These are phyloP conservation scores for Xylaria sp. DNA, from an alignment of 2,329 filamentous ascomycete genomes.

Conservation along the genomic window DNA sequence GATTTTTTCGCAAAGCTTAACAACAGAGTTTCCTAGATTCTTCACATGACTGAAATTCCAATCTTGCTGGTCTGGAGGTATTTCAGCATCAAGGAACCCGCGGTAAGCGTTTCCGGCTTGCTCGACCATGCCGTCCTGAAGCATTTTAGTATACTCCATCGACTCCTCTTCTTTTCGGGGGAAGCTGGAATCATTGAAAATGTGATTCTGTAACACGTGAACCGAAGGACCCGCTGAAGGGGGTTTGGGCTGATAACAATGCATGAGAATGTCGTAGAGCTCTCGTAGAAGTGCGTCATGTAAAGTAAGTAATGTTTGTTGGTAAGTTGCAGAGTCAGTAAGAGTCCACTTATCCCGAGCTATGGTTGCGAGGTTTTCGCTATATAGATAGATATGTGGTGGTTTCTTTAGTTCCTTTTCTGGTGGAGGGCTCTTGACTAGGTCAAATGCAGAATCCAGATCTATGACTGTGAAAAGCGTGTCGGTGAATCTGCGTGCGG, in stretches of 20 bases:
- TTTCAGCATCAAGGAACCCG: conserved; percentile 78
- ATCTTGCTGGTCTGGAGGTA: conserved; percentile 80
- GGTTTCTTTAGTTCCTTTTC: conserved; percentile 70
- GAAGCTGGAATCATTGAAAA: conserved; percentile 82
- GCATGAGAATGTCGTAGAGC: conserved; percentile 85
- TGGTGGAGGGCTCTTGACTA: conserved; percentile 75
- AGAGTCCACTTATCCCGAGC: conserved; percentile 73
- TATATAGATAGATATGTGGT: conserved; percentile 64
- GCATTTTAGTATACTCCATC: conserved; percentile 75
- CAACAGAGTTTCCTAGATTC: conserved; percentile 84
- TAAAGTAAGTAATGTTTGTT: conserved; percentile 76
- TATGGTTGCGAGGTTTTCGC: conserved; percentile 63
- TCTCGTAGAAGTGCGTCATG: conserved; percentile 88
- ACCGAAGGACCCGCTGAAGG: conserved; percentile 83
- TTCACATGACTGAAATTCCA: conserved; percentile 95
- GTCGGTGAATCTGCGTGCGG: conserved; percentile 84
- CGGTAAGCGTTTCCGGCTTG: conserved; percentile 84
- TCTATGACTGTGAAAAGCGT: conserved; percentile 84
- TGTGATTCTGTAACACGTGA: conserved; percentile 82
- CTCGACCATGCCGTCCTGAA: conserved; percentile 76
- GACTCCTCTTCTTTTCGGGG: conserved; percentile 74
- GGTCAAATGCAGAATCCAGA: conserved; percentile 83
- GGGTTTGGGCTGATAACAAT: conserved; percentile 89
- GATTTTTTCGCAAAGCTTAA: conserved; percentile 86
- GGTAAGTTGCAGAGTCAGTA: conserved; percentile 75